Evolutionary conservation across 345 rosid species (phyloP).

Genomic region (Pistacia integerrima): DNA sequence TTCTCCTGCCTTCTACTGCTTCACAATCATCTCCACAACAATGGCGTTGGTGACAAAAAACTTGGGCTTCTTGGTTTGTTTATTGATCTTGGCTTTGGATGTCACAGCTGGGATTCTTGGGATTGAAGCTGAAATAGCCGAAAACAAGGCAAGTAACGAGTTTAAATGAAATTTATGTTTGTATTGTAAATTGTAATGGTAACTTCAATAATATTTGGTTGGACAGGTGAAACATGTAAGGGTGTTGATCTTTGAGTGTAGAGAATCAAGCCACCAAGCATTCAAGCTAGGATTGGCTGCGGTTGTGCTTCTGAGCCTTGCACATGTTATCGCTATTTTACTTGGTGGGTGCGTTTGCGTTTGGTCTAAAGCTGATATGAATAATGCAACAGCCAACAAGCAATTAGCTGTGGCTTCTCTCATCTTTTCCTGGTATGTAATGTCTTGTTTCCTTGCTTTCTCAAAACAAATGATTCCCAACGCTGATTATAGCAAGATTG

Average conservation of each 20-base stretch:
- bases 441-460: background rate
- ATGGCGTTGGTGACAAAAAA: slow-evolving; percentile 30
- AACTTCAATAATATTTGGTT: background rate
- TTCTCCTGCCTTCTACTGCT: slow-evolving; percentile 15
- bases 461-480: background rate
- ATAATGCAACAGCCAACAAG: too few species aligned
- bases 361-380: too few species aligned
- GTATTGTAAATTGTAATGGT: too few species aligned
- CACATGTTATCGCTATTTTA: too few species aligned
- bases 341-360: too few species aligned
- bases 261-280: slow-evolving; percentile 77
- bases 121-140: slow-evolving; percentile 56
- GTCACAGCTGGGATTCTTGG: slow-evolving; percentile 58
- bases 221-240: slow-evolving; percentile 72
- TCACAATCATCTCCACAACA: background rate
- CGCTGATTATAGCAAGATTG: background rate
- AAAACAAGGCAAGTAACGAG: slow-evolving; percentile 45
- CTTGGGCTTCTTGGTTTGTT: slow-evolving; percentile 39
- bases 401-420: slow-evolving; percentile 67
- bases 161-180: background rate
- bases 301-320: too few species aligned
- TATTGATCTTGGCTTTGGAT: slow-evolving; percentile 57
- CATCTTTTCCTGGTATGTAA: slow-evolving; percentile 70
- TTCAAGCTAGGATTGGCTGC: too few species aligned
- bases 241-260: slow-evolving; percentile 74